phyloP scores from a whole-genome alignment of 176 grass and related monocot genomes.

The Tuctoria greenei region DNA sequence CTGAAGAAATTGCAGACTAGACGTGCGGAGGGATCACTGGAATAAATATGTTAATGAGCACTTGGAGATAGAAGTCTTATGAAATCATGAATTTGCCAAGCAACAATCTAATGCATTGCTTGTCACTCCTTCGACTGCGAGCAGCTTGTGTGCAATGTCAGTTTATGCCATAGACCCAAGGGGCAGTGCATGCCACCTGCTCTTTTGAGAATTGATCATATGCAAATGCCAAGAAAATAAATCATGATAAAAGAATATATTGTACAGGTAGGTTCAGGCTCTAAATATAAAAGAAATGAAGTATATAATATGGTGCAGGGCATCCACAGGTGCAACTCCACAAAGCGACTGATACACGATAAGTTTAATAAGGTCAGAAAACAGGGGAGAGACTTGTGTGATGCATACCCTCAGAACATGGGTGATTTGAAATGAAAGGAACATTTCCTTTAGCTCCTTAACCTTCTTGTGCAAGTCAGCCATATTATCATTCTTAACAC shows the following conservation, averaged over 20 bases:
- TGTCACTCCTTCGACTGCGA: neutral
- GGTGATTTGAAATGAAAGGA: slow-evolving; percentile 45
- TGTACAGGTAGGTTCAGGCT: neutral
- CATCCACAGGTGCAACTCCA: neutral
- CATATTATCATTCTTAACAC: slow-evolving; percentile 43
- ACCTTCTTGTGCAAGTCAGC: slow-evolving; percentile 50
- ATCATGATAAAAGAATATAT: neutral
- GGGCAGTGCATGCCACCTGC: neutral
- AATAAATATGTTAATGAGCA: neutral
- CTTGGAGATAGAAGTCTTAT: neutral
- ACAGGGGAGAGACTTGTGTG: neutral
- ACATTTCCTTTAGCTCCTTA: slow-evolving; percentile 50
- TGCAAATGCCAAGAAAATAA: neutral
- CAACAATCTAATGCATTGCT: neutral
- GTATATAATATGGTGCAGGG: neutral
- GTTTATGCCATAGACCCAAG: neutral
- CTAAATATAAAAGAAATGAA: neutral
- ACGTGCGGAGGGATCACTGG: neutral
- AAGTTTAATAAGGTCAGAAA: slow-evolving; percentile 6
- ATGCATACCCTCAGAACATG: slow-evolving; percentile 63
- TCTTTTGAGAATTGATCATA: slow-evolving; percentile 18
- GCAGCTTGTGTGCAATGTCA: neutral
- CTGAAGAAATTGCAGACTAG: neutral
- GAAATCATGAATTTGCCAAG: neutral
- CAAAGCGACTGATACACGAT: neutral